A percentile compares a stretch with the other conserved stretches of the same genome.
phyloP scores from a whole-genome alignment of 352 stramenopile genomes.

The Phytopythium ostracodes region DNA sequence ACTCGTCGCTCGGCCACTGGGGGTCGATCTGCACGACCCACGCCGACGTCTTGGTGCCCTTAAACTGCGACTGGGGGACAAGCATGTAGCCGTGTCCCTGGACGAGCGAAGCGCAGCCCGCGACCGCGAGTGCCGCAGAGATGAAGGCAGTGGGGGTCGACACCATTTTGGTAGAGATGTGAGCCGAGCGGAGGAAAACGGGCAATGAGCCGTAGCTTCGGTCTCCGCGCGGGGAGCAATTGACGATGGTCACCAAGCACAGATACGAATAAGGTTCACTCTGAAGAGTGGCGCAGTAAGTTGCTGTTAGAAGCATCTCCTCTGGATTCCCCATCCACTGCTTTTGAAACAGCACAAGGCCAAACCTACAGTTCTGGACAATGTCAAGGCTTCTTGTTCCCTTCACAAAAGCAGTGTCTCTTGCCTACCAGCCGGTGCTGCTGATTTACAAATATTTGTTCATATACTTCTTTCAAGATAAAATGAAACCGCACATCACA shows the following conservation, averaged over 20 bases:
- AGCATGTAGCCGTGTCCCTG: slow-evolving; percentile 30
- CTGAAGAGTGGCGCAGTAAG: too few relatives aligned
- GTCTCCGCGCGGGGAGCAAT: neutral
- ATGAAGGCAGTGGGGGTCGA: slow-evolving; percentile 7
- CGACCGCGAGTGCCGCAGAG: slow-evolving; percentile 13
- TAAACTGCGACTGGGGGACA: slow-evolving; percentile 24
- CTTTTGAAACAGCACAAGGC: too few relatives aligned
- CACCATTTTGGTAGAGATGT: slow-evolving; percentile 2
- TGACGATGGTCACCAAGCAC: neutral
- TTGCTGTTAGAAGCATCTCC: too few relatives aligned
- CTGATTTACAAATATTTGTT: too few relatives aligned
- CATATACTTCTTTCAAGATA: too few relatives aligned
- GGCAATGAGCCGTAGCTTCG: neutral
- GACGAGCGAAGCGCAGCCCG: slow-evolving; percentile 11
- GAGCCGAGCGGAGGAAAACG: neutral
- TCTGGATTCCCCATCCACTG: too few relatives aligned
- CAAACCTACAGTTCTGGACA: too few relatives aligned
- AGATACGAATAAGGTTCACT: too few relatives aligned
- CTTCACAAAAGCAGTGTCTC: too few relatives aligned
- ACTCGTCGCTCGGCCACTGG: slow-evolving; percentile 17
- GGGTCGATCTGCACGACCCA: slow-evolving; percentile 31
- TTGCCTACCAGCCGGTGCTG: too few relatives aligned
- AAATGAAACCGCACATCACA: too few relatives aligned
- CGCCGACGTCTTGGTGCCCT: slow-evolving; percentile 18
- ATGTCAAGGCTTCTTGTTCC: too few relatives aligned